Evolutionary conservation across 345 rosid genomes (phyloP), one percentile per base, ranked within the genome.

Genomic region (Eucalyptus tenuipes): DNA sequence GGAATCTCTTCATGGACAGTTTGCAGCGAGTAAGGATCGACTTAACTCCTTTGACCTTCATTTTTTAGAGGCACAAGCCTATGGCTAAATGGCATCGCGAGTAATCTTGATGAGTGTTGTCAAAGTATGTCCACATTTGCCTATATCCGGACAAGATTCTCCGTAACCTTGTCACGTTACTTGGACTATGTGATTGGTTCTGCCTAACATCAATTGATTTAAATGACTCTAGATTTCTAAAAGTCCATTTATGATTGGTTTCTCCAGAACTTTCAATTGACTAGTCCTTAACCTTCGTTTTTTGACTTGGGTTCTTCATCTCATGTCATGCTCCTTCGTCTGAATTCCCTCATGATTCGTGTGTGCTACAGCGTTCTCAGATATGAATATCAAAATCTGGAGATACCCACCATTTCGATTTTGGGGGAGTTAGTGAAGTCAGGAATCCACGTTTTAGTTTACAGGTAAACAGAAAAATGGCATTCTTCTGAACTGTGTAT

Each of bases 11-110:
- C 10, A 75, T 94, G 96, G 96, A 87, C 85, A 29, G 53, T 91
- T 10, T 92, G 96, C 89, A 93, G 93, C 90, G 48, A 81, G 96
- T 94, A 93, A 49, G 87, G 27, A 37, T 85, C 45, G 44, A 31
- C 53, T n/a, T 49, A 15, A 49, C 47, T 71, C 37, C 57, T 85
- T 8, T 44, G 3, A 49, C 57, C 59, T 85, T 48, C 71, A 87
- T 80, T 49, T 49, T 29, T 10, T 68, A 33, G 80, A 17, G 80
- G 44, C 42, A 31, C 80, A 68, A 68, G 80, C 17, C 40, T 20
- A 68, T 33, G 24, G 13, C 13, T 68, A 68, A 68, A 33, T 68
- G 79, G 80, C 80, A 33, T 68, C 44, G 2, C 5, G 4, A 68
- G 3, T 66, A 66, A 66, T 68, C 80, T 31, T 10, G 4, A 16